Base-by-base conservation (phyloP, 495 filamentous ascomycete species). In the Penicillium macrosclerotiorum region DNA sequence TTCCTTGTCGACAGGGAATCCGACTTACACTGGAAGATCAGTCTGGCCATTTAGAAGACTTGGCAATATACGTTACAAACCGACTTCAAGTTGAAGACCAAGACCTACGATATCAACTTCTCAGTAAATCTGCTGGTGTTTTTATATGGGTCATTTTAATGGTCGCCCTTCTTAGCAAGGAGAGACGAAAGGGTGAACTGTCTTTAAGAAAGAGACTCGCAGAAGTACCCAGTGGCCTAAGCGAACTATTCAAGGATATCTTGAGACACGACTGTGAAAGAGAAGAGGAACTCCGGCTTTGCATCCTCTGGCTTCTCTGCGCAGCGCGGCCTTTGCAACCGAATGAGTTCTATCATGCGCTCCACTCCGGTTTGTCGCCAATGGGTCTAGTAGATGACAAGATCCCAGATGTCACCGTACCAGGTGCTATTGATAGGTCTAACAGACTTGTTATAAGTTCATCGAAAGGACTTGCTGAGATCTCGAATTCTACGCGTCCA, bases 81-180 rank as follows among this genome's bases (percentile, higher is more conserved):
- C 48, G 51, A 14, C 60, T 73, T 1, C 45, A 24, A 37, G 8
- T 62, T 20, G 33, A 46, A 12, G 47, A 60, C 12, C 24, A 62
- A 5, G 17, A 50, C 7, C 25, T 70, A 0, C 34, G 45, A 35
- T n/a, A 20, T 2, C 44, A 67, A 16, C 32, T 79, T 20, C 59
- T 68, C 7, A 24, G 47, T 0, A 77, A 72, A 49, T 55, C 73
- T 24, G 50, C 60, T 4, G 71, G 74, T 0, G 49, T 77, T 8
- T 79, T 79, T 26, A 66, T 77, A 52, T 79, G 73, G 75, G 65
- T 72, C 11, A 62, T 71, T 2, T 47, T 75, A 1, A 71, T 77
- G 16, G 64, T 72, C 8, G 58, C 65, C 3, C 75, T 76, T 12
- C 49, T 78, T 8, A 75, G 72, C 41, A 60, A 53, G 16, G 69